Conservation (phyloP, 2,329 filamentous ascomycete genomes). For the Ploettnerulaceae sp. region DNA sequence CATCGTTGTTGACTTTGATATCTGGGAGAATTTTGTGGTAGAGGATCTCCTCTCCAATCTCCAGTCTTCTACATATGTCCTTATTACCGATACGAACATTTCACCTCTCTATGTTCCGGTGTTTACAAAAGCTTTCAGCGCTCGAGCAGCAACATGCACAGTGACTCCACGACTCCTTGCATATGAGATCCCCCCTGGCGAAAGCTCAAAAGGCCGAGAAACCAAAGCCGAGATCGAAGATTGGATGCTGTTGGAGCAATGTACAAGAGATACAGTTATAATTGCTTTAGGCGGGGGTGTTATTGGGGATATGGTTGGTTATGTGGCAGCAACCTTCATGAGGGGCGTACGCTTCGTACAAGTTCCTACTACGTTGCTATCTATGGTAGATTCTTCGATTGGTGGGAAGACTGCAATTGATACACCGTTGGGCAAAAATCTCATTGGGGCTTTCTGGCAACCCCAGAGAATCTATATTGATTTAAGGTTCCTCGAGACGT, state of each 20-base stretch:
- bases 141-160: conserved; percentile 36
- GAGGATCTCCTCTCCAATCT: conserved; percentile 74
- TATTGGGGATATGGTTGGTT: conserved; percentile 97
- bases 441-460: conserved; percentile 96
- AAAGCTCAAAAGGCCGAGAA: conserved; percentile 87
- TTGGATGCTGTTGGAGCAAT: conserved; percentile 90
- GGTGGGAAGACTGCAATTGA: conserved; percentile 98
- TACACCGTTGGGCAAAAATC: conserved; percentile 90
- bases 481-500: conserved; percentile 81
- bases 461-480: conserved; percentile 93
- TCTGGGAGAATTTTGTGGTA: conserved; percentile 80
- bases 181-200: conserved; percentile 83
- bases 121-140: conserved; percentile 65
- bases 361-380: conserved; percentile 87
- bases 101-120: conserved; percentile 71
- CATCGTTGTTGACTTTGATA: conserved; percentile 86
- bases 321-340: conserved; percentile 98
- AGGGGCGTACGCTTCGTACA: conserved; percentile 93
- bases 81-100: conserved; percentile 95
- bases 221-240: conserved; percentile 96
- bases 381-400: conserved; percentile 98
- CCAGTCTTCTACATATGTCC: conserved; percentile 84
- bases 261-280: conserved; percentile 89
- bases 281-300: conserved; percentile 94
- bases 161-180: conserved; percentile 67